phyloP scores from a whole-genome alignment of 2,329 filamentous ascomycete genomes.

The Geosmithia putterillii region DNA sequence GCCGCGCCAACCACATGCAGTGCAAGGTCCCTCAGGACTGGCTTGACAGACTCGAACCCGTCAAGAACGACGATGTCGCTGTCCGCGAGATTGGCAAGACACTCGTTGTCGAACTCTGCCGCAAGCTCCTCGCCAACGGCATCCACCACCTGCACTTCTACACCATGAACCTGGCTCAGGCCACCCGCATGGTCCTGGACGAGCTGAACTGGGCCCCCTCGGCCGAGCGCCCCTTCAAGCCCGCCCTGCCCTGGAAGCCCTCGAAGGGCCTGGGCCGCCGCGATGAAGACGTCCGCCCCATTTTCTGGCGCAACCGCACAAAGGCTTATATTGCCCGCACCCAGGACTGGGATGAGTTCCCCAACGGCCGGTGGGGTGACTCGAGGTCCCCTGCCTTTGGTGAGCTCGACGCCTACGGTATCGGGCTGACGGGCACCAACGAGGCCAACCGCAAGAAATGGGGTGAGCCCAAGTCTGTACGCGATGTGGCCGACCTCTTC shows the following conservation, averaged over 20 bases:
- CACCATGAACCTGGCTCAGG: slow-evolving; percentile 96
- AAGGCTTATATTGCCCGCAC: slow-evolving; percentile 92
- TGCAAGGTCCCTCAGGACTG: slow-evolving; percentile 72
- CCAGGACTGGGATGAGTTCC: slow-evolving; percentile 98
- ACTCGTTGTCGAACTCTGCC: slow-evolving; percentile 82
- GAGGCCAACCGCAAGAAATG: slow-evolving; percentile 92
- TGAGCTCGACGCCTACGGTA: slow-evolving; percentile 86
- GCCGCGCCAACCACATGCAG: slow-evolving; percentile 84
- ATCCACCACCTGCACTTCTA: slow-evolving; percentile 93
- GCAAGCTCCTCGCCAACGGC: slow-evolving; percentile 68
- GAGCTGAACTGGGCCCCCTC: slow-evolving; percentile 76
- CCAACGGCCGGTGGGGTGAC: slow-evolving; percentile 97
- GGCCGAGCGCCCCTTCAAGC: slow-evolving; percentile 65
- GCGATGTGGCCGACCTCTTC: slow-evolving; percentile 75
- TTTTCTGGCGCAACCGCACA: slow-evolving; percentile 97
- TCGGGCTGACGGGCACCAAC: slow-evolving; percentile 87
- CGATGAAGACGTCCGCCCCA: slow-evolving; percentile 90
- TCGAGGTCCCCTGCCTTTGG: slow-evolving; percentile 92
- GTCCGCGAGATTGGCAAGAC: slow-evolving; percentile 83
- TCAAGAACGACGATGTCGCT: slow-evolving; percentile 93
- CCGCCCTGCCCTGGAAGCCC: slow-evolving; percentile 91
- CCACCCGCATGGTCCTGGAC: slow-evolving; percentile 87
- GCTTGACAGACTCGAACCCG: slow-evolving; percentile 71
- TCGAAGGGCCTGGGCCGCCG: slow-evolving; percentile 81
- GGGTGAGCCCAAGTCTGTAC: slow-evolving; percentile 71